Evolutionary conservation across 2,329 filamentous ascomycete species (phyloP).

Genomic region (Trichoderma oligosporum): DNA sequence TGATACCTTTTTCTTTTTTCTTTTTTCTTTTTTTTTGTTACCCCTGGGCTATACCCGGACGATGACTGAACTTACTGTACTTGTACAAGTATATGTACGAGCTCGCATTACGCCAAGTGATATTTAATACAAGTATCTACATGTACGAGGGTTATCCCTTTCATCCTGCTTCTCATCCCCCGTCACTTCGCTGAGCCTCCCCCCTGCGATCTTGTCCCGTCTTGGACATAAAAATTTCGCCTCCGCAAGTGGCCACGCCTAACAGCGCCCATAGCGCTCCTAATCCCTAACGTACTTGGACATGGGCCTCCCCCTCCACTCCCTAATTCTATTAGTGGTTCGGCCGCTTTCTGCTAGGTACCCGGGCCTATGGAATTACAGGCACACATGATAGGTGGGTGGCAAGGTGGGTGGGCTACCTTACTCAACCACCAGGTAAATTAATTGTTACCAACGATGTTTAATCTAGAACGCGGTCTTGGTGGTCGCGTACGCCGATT

Average conservation of each 20-base stretch:
- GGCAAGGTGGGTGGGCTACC: neutral
- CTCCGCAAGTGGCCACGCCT: constrained; percentile 9
- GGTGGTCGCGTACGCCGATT: constrained; percentile 9
- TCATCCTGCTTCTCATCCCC: neutral
- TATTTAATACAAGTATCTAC: neutral
- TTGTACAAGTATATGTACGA: too few species aligned
- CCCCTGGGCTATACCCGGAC: too few species aligned
- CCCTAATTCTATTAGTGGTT: constrained; percentile 1
- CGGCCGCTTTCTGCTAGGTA: constrained; percentile 6
- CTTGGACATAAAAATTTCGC: constrained; percentile 13
- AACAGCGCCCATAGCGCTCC: constrained; percentile 1
- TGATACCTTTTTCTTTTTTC: too few species aligned
- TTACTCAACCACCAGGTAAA: neutral
- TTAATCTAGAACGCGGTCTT: constrained; percentile 1
- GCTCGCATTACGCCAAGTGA: neutral
- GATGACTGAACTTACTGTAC: too few species aligned
- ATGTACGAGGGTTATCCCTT: too few species aligned
- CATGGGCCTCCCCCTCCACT: neutral
- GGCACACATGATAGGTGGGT: neutral
- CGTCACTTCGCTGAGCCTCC: neutral
- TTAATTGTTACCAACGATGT: neutral
- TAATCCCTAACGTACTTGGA: too few species aligned
- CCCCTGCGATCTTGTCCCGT: neutral
- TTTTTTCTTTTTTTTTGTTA: too few species aligned
- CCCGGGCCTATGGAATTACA: neutral